phyloP scores from a whole-genome alignment of 2,329 filamentous ascomycete species.

The Clathrospora elynae region DNA sequence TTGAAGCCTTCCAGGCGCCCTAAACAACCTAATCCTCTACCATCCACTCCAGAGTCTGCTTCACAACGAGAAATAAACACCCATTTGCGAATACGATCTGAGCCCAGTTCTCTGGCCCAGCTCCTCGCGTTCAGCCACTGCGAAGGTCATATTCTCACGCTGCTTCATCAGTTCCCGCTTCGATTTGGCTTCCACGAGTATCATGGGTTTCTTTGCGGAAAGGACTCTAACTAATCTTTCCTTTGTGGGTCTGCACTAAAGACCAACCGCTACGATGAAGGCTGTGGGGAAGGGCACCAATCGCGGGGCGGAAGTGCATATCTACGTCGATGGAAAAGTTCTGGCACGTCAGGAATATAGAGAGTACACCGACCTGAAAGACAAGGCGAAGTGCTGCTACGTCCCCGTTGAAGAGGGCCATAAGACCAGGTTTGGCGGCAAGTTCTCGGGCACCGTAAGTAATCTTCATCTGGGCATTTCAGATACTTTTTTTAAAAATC shows the following conservation, averaged over 20 bases:
- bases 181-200: too few relatives aligned
- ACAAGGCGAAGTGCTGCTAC: constrained; percentile 44
- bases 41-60: too few relatives aligned
- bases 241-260: too few relatives aligned
- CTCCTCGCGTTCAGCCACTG: neutral
- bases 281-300: constrained; percentile 43
- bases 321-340: constrained; percentile 32
- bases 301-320: constrained; percentile 38
- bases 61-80: too few relatives aligned
- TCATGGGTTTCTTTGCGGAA: too few relatives aligned
- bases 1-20: too few relatives aligned
- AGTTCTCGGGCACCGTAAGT: constrained; percentile 42
- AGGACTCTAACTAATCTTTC: too few relatives aligned
- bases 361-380: constrained; percentile 30
- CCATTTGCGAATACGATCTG: too few relatives aligned
- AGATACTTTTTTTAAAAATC: constrained; percentile 1
- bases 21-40: too few relatives aligned
- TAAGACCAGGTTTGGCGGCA: constrained; percentile 37
- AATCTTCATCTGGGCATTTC: neutral
- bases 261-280: constrained; percentile 44
- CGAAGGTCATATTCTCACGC: neutral
- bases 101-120: too few relatives aligned
- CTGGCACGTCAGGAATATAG: constrained; percentile 42
- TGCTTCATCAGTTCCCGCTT: neutral
- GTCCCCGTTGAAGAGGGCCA: constrained; percentile 43